These are phyloP conservation scores for Cladosporium sp. DNA, from an alignment of 2,329 filamentous ascomycete species.

Conservation along the genomic window DNA sequence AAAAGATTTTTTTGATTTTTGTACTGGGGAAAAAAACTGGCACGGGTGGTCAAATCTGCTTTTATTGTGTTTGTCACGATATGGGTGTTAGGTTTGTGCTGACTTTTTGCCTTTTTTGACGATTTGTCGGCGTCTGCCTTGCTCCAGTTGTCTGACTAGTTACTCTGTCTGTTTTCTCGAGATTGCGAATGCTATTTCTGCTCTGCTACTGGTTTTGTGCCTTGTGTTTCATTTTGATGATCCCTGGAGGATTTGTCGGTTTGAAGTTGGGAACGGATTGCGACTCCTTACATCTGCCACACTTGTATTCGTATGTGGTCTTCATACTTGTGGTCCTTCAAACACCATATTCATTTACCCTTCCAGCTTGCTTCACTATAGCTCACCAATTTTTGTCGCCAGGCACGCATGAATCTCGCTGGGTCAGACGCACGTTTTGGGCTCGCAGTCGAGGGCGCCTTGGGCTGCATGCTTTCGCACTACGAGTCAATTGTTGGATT, in stretches of 20 bases:
- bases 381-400: no score
- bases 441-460: no score
- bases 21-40: not conserved
- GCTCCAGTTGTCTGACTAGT: not conserved
- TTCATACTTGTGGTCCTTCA: no score
- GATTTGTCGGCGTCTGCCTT: not conserved
- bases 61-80: not conserved
- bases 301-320: no score
- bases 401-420: no score
- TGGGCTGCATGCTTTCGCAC: no score
- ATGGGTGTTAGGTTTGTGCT: not conserved
- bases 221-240: not conserved
- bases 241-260: not conserved
- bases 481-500: no score
- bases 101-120: not conserved
- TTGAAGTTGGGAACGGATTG: not conserved
- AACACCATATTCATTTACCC: no score
- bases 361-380: no score
- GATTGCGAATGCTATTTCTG: slow-evolving; percentile 1
- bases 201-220: not conserved
- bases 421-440: no score
- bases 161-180: not conserved
- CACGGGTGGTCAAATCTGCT: slow-evolving; percentile 2
- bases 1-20: not conserved
- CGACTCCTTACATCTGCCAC: not conserved